Percentiles rank a stretch among this genome's conserved stretches.
phyloP scores from a whole-genome alignment of 306 rosid species.

The Cicer bijugum region DNA sequence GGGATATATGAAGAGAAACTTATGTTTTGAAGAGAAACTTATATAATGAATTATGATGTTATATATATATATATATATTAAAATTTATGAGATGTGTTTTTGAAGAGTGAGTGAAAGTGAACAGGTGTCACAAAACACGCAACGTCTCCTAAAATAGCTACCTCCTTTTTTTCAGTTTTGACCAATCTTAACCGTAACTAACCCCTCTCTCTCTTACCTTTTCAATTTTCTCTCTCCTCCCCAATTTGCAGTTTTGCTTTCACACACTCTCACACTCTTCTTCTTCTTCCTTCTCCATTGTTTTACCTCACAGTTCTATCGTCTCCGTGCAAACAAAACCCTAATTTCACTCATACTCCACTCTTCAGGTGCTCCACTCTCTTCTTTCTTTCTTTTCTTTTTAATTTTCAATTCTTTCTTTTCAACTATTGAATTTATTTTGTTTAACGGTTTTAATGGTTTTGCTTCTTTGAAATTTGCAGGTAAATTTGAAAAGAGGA shows the following conservation, averaged over 20 bases:
- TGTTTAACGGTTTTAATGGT: slow-evolving; percentile 17
- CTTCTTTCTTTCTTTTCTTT: background rate
- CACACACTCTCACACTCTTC: background rate
- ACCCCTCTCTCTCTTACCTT: slow-evolving; percentile 12
- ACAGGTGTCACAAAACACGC: slow-evolving; percentile 43
- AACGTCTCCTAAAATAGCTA: slow-evolving; percentile 76
- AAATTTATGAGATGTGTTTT: background rate
- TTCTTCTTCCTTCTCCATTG: background rate
- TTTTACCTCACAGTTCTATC: slow-evolving; percentile 12
- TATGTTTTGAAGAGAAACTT: no score
- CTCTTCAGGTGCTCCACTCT: slow-evolving; percentile 54
- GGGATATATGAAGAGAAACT: no score
- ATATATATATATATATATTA: no score
- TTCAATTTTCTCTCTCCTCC: slow-evolving; percentile 26
- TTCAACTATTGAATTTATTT: background rate
- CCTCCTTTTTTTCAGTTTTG: slow-evolving; percentile 49
- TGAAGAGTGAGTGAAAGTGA: background rate
- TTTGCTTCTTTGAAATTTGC: slow-evolving; percentile 57
- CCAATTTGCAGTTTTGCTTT: slow-evolving; percentile 13
- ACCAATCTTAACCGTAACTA: slow-evolving; percentile 45
- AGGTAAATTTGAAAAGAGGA: slow-evolving; percentile 42
- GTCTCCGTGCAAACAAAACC: slow-evolving; percentile 65
- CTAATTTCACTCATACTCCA: slow-evolving; percentile 55
- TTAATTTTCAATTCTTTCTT: background rate
- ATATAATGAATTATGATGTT: no score